A percentile compares a stretch with the other conserved stretches of the same genome.
Conservation (phyloP, 768 basidiomycete species). For the Termitomyces sp. region DNA sequence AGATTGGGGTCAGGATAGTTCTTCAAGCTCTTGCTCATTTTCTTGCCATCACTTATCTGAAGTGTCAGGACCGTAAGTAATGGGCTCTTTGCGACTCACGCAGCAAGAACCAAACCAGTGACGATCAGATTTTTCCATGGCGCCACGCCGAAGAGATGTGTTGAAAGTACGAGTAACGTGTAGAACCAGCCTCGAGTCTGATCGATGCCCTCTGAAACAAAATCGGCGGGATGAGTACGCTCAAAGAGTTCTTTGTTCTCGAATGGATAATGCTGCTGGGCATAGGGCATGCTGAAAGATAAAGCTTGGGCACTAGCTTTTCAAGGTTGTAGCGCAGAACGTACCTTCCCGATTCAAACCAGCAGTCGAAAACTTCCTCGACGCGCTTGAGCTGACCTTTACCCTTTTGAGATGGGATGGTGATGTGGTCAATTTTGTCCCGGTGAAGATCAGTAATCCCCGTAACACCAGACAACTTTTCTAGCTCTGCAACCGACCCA, state of each 20-base stretch:
- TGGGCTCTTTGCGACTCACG: constrained; percentile 43
- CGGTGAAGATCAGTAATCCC: constrained; percentile 90
- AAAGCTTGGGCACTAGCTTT: neutral
- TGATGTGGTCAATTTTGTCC: constrained; percentile 93
- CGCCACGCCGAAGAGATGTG: constrained; percentile 87
- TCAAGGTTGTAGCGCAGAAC: constrained; percentile 15
- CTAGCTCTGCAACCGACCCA: constrained; percentile 84
- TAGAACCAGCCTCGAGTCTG: constrained; percentile 99
- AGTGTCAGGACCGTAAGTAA: constrained; percentile 1
- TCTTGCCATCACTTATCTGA: constrained; percentile 81
- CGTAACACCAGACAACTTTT: constrained; percentile 75
- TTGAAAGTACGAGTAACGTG: constrained; percentile 92
- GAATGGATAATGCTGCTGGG: constrained; percentile 96
- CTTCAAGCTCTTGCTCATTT: constrained; percentile 97
- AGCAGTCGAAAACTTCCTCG: constrained; percentile 99
- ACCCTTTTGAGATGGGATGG: constrained; percentile 87
- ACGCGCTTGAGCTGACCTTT: constrained; percentile 83
- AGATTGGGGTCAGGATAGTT: constrained; percentile 97
- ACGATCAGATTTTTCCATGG: constrained; percentile 99
- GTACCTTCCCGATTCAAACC: constrained; percentile 99
- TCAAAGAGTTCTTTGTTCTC: constrained; percentile 92
- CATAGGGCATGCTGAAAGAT: constrained; percentile 92
- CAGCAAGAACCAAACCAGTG: constrained; percentile 91
- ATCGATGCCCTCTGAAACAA: constrained; percentile 97
- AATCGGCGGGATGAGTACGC: constrained; percentile 86